phyloP scores from a whole-genome alignment of 768 basidiomycete genomes.

The Suillus spraguei region DNA sequence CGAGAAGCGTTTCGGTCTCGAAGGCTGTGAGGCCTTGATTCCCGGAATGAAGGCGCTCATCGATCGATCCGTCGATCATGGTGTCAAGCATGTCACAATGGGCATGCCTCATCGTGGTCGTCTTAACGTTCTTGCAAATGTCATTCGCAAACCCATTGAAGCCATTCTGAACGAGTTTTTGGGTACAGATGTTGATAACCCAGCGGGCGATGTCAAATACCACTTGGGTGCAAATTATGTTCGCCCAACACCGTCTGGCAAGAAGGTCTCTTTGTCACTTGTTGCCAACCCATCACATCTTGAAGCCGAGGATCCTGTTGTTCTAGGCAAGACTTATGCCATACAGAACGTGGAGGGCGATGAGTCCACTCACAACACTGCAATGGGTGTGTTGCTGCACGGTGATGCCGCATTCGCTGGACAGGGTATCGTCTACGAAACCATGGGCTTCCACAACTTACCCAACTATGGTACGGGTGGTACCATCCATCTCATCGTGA shows the following conservation, averaged over 20 bases:
- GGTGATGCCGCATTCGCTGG: slow-evolving; percentile 99
- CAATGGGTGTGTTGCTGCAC: slow-evolving; percentile 95
- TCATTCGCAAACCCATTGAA: slow-evolving; percentile 97
- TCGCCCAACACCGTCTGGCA: slow-evolving; percentile 95
- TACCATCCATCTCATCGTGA: slow-evolving; percentile 97
- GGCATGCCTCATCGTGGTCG: slow-evolving; percentile 99
- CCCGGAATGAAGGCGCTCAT: slow-evolving; percentile 99
- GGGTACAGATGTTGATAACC: slow-evolving; percentile 73
- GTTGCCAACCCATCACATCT: slow-evolving; percentile 99
- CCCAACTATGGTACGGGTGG: slow-evolving; percentile 97
- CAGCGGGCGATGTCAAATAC: slow-evolving; percentile 98
- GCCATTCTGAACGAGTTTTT: slow-evolving; percentile 97
- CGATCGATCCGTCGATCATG: slow-evolving; percentile 95
- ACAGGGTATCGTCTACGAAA: slow-evolving; percentile 98
- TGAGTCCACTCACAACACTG: slow-evolving; percentile 74
- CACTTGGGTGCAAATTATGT: slow-evolving; percentile 99
- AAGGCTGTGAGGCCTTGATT: slow-evolving; percentile 96
- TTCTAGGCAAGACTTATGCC: slow-evolving; percentile 98
- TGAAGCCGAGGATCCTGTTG: slow-evolving; percentile 96
- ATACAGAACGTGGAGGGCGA: slow-evolving; percentile 95
- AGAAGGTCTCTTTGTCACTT: slow-evolving; percentile 95
- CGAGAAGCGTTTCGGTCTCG: slow-evolving; percentile 98
- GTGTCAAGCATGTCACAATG: slow-evolving; percentile 94
- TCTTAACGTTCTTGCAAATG: slow-evolving; percentile 96
- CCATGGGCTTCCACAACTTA: slow-evolving; percentile 96